Conservation (phyloP, 495 filamentous ascomycete genomes). For the Penicillium salamii region DNA sequence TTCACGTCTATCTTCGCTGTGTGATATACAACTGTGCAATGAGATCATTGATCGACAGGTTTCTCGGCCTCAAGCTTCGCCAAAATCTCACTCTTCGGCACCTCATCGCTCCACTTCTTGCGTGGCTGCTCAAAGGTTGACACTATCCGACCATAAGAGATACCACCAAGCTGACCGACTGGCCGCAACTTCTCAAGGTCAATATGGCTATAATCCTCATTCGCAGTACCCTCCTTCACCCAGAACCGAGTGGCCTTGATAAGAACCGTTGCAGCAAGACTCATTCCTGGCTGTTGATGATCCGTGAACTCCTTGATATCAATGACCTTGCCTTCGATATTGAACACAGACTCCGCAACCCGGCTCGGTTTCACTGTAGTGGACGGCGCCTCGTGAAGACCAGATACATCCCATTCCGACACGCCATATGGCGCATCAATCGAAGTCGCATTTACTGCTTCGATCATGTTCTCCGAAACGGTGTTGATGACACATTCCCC, state of each 20-base stretch:
- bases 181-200: constrained; percentile 69
- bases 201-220: constrained; percentile 66
- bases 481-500: constrained; percentile 78
- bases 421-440: constrained; percentile 74
- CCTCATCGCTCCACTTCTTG: constrained; percentile 57
- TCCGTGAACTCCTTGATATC: constrained; percentile 70
- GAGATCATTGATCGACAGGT: neutral
- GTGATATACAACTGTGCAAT: neutral
- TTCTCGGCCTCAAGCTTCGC: constrained; percentile 36
- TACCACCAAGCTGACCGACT: constrained; percentile 71
- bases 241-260: constrained; percentile 82
- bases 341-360: constrained; percentile 76
- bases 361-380: constrained; percentile 59
- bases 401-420: constrained; percentile 75
- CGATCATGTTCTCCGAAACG: constrained; percentile 73
- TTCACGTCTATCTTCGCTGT: neutral
- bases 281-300: constrained; percentile 58
- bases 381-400: constrained; percentile 61
- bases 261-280: constrained; percentile 64
- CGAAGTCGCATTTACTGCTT: constrained; percentile 74
- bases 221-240: constrained; percentile 76
- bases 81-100: constrained; percentile 42
- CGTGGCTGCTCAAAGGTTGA: constrained; percentile 68
- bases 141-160: constrained; percentile 65
- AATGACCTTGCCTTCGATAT: constrained; percentile 71